Conservation (phyloP, 139 green algal genomes). For the Bryopsis sp. region DNA sequence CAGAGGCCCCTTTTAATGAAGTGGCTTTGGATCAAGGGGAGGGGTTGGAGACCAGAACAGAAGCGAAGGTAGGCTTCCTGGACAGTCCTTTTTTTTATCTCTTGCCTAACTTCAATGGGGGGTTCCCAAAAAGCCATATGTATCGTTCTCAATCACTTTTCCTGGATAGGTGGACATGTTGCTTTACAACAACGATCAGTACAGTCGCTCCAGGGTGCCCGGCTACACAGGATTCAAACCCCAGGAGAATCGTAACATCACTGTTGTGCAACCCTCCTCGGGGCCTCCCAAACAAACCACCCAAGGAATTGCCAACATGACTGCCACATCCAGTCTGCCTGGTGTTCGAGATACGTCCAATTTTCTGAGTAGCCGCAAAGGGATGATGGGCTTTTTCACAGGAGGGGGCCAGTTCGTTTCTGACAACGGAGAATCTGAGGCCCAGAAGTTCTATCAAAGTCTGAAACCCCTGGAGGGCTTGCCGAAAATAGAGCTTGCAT, state of each 20-base stretch:
- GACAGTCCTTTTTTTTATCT: background rate
- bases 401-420: no score
- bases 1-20: constrained; percentile 14
- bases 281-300: background rate
- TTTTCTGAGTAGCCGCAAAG: constrained; percentile 18
- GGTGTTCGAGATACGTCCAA: no score
- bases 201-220: constrained; percentile 25
- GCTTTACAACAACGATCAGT: constrained; percentile 30
- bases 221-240: constrained; percentile 31
- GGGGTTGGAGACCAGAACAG: background rate
- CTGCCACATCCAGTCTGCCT: no score
- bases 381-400: constrained; percentile 26
- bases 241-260: constrained; percentile 21
- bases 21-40: constrained; percentile 6
- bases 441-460: constrained; percentile 14
- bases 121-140: background rate
- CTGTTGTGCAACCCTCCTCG: constrained; percentile 15
- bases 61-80: constrained; percentile 10
- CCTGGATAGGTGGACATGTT: constrained; percentile 16
- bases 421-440: constrained; percentile 21
- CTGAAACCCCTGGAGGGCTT: constrained; percentile 21
- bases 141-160: background rate
- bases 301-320: background rate
- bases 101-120: background rate
- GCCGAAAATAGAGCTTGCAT: constrained; percentile 14